These are phyloP conservation scores for Aspergillus ochraceus DNA, from an alignment of 2,329 filamentous ascomycete species.

Conservation along the genomic window DNA sequence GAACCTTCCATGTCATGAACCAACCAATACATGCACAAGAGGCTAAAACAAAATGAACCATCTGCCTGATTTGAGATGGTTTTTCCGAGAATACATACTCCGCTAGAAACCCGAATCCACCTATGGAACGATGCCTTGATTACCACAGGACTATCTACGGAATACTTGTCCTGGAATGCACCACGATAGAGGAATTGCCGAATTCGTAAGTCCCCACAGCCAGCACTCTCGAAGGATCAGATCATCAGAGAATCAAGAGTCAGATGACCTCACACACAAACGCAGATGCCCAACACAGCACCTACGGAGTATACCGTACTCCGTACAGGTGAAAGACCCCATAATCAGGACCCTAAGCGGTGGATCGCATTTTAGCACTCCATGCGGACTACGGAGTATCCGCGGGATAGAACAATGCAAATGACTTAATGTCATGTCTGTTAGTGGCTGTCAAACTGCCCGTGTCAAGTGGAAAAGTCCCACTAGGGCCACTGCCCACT, in stretches of 20 bases:
- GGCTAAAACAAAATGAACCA: no score
- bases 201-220: background rate
- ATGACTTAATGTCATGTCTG: background rate
- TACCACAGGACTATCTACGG: background rate
- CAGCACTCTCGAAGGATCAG: background rate
- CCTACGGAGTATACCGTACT: no score
- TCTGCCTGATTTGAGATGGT: no score
- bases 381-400: background rate
- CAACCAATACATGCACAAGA: no score
- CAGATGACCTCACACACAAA: background rate
- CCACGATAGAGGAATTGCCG: background rate
- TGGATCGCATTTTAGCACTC: background rate
- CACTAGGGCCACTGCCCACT: background rate
- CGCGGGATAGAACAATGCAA: background rate
- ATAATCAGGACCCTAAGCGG: background rate
- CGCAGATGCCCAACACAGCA: background rate
- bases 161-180: background rate
- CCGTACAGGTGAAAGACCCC: no score
- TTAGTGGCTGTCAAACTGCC: background rate
- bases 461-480: background rate
- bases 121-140: background rate
- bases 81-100: no score
- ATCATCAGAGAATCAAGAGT: background rate
- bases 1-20: no score
- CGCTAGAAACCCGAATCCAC: no score